These are phyloP conservation scores for Raphidocelis subcapitata DNA, from an alignment of 139 green algal genomes.

Conservation along the genomic window DNA sequence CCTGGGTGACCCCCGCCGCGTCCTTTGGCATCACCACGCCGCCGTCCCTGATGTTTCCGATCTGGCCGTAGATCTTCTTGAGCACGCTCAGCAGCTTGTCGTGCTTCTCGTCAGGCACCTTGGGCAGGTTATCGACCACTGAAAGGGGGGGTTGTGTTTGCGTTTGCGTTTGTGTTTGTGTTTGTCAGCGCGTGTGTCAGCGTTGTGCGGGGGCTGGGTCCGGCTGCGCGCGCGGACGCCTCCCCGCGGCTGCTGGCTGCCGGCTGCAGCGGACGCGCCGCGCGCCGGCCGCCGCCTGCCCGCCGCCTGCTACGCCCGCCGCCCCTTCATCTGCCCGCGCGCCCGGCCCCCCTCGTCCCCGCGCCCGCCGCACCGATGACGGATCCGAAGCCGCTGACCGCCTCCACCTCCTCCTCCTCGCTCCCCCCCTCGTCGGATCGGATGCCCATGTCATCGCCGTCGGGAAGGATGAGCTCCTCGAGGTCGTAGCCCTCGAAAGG, in stretches of 20 bases:
- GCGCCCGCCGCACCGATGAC: slow-evolving; percentile 74
- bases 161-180: too few relatives aligned
- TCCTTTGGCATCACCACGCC: slow-evolving; percentile 91
- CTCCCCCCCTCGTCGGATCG: slow-evolving; percentile 82
- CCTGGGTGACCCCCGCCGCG: slow-evolving; percentile 74
- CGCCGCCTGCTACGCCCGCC: too few relatives aligned
- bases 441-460: slow-evolving; percentile 88
- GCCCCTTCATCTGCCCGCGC: too few relatives aligned
- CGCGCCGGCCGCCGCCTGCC: too few relatives aligned
- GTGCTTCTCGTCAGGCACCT: slow-evolving; percentile 87
- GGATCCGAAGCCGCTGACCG: slow-evolving; percentile 90
- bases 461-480: slow-evolving; percentile 85
- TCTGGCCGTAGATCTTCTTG: slow-evolving; percentile 85
- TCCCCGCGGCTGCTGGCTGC: too few relatives aligned
- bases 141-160: slow-evolving; percentile 16
- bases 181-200: too few relatives aligned
- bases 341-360: too few relatives aligned
- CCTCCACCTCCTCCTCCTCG: slow-evolving; percentile 81
- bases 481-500: slow-evolving; percentile 84
- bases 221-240: too few relatives aligned
- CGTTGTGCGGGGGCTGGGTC: too few relatives aligned
- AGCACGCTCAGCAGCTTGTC: slow-evolving; percentile 94
- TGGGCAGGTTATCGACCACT: slow-evolving; percentile 95
- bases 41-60: slow-evolving; percentile 80
- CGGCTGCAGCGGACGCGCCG: too few relatives aligned